Conservation (phyloP, 306 rosid genomes). For the Prunus mume region DNA sequence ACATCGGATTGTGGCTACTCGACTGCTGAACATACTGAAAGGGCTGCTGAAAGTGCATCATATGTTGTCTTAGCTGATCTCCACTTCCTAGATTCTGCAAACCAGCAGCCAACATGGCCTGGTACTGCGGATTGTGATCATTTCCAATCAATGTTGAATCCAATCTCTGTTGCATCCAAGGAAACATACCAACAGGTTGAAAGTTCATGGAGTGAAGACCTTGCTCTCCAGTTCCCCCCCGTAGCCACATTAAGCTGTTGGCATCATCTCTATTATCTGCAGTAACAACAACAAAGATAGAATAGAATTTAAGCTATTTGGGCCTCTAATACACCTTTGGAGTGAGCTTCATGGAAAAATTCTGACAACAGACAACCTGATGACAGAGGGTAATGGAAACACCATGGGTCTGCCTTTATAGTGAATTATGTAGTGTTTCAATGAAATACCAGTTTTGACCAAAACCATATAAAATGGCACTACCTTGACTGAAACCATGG, state of each 20-base stretch:
- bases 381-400: background rate
- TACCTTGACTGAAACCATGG: background rate
- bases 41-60: conserved; percentile 76
- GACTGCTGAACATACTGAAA: conserved; percentile 64
- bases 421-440: background rate
- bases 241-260: conserved; percentile 75
- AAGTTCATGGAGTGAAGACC: conserved; percentile 61
- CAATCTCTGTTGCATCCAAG: conserved; percentile 83
- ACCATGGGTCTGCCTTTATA: background rate
- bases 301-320: background rate
- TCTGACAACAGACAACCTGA: background rate
- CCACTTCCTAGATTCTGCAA: conserved; percentile 62
- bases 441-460: background rate
- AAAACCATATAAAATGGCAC: background rate
- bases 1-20: conserved; percentile 44
- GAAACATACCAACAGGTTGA: conserved; percentile 64
- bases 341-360: background rate
- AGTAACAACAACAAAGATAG: conserved; percentile 28
- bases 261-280: conserved; percentile 75
- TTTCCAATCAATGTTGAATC: conserved; percentile 60
- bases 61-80: conserved; percentile 66
- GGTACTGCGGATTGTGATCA: conserved; percentile 69
- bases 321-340: background rate
- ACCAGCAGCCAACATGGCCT: conserved; percentile 77
- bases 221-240: conserved; percentile 68